These are phyloP conservation scores for Ophiostoma tasmaniense DNA, from an alignment of 2,329 filamentous ascomycete genomes.

Conservation along the genomic window DNA sequence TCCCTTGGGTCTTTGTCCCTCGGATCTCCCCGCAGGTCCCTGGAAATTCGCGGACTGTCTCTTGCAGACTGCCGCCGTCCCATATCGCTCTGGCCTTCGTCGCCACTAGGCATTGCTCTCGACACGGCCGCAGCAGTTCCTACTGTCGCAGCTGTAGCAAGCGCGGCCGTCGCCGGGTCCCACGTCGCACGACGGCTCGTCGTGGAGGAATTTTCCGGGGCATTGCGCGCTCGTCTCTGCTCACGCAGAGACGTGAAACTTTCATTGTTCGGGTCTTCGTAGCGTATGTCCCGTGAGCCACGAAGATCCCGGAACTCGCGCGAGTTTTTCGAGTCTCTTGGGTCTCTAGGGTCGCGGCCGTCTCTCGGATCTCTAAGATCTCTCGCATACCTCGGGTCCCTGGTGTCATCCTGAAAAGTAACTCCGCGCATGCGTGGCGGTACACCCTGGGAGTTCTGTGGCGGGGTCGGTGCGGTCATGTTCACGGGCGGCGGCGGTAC, in stretches of 20 bases:
- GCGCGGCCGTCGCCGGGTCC: conserved; percentile 5
- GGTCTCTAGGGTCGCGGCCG: not conserved
- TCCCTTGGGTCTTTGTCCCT: not conserved
- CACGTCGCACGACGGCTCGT: not conserved
- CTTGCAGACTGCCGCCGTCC: not conserved
- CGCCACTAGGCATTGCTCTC: not conserved
- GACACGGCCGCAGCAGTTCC: not conserved
- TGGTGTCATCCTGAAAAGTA: not conserved
- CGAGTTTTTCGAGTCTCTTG: not conserved
- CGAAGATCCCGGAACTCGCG: conserved; percentile 11
- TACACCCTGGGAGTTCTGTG: not conserved
- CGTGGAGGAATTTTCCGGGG: not conserved
- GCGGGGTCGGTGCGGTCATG: conserved; percentile 6
- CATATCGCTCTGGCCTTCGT: not conserved
- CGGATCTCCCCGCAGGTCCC: not conserved
- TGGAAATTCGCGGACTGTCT: not conserved
- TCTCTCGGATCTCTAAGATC: not conserved
- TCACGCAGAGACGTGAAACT: conserved; percentile 9
- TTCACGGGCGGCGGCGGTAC: conserved; percentile 3
- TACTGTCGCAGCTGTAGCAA: not conserved
- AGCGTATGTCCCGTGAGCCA: conserved; percentile 4
- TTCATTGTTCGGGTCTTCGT: conserved; percentile 8
- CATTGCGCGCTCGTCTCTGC: conserved; percentile 5
- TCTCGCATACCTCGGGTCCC: not conserved
- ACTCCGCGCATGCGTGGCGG: conserved; percentile 8